Evolutionary conservation across 2,329 filamentous ascomycete genomes (phyloP).

Genomic region (Sclerotinia spermophila): DNA sequence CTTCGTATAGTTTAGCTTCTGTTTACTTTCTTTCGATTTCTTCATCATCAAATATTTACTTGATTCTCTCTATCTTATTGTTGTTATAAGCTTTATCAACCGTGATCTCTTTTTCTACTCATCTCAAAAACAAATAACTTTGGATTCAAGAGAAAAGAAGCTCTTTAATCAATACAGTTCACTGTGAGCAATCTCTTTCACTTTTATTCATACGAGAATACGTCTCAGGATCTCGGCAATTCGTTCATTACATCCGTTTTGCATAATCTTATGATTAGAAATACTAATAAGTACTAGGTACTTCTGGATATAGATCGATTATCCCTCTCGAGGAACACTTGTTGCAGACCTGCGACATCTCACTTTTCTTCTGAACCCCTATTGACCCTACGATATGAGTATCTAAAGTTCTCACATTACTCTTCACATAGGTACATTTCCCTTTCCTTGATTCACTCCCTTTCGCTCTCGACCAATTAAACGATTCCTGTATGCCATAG

Average conservation of each 20-base stretch:
- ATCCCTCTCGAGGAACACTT: neutral
- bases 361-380: neutral
- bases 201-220: neutral
- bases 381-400: neutral
- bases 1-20: slow-evolving; percentile 4
- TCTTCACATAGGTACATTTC: neutral
- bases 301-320: slow-evolving; percentile 9
- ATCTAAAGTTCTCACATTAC: neutral
- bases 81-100: neutral
- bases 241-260: neutral
- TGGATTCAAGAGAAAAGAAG: neutral
- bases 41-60: neutral
- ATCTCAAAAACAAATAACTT: neutral
- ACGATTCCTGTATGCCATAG: neutral
- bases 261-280: slow-evolving; percentile 1
- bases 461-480: neutral
- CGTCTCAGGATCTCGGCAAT: neutral
- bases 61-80: neutral
- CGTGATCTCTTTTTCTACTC: neutral
- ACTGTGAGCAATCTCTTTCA: neutral
- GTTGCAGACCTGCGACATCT: neutral
- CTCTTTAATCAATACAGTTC: neutral
- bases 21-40: neutral
- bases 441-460: neutral
- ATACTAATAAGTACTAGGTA: neutral